Evolutionary conservation across 2,329 filamentous ascomycete species (phyloP).

Genomic region (Trichoderma sp.): DNA sequence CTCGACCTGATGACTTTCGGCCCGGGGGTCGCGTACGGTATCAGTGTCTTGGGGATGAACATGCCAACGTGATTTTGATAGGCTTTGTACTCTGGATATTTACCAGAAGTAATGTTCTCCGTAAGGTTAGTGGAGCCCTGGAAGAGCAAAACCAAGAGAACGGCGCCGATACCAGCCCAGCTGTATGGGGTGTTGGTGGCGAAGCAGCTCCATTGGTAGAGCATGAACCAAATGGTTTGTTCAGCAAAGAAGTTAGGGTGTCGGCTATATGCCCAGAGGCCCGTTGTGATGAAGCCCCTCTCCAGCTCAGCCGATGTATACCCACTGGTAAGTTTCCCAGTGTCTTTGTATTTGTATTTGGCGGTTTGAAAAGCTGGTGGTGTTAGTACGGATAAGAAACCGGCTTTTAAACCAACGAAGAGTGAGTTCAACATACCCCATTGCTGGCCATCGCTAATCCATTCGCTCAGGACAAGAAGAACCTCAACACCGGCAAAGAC

Average conservation of each 20-base stretch:
- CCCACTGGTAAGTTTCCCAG: conserved; percentile 66
- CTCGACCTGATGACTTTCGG: conserved; percentile 54
- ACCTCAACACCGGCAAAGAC: conserved; percentile 50
- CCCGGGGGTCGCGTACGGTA: conserved; percentile 44
- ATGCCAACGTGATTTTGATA: conserved; percentile 83
- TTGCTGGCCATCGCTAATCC: conserved; percentile 87
- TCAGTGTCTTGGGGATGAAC: conserved; percentile 68
- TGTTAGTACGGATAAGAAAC: not conserved
- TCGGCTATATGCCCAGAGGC: conserved; percentile 83
- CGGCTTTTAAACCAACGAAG: not conserved
- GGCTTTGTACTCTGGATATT: conserved; percentile 84
- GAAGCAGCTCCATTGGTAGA: conserved; percentile 88
- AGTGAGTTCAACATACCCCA: conserved; percentile 61
- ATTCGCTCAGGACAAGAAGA: conserved; percentile 64
- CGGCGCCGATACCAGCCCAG: conserved; percentile 74
- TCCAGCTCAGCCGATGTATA: conserved; percentile 77
- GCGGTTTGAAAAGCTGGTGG: conserved; percentile 72
- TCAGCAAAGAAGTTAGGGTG: conserved; percentile 96
- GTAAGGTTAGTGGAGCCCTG: conserved; percentile 88
- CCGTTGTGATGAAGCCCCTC: conserved; percentile 81
- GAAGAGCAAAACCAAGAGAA: conserved; percentile 76
- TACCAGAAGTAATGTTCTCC: conserved; percentile 74
- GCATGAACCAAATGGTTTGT: conserved; percentile 81
- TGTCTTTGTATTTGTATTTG: conserved; percentile 73
- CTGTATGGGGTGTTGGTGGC: conserved; percentile 70